Conservation (phyloP, 2,329 filamentous ascomycete genomes). For the Rugonectria rugulosa region DNA sequence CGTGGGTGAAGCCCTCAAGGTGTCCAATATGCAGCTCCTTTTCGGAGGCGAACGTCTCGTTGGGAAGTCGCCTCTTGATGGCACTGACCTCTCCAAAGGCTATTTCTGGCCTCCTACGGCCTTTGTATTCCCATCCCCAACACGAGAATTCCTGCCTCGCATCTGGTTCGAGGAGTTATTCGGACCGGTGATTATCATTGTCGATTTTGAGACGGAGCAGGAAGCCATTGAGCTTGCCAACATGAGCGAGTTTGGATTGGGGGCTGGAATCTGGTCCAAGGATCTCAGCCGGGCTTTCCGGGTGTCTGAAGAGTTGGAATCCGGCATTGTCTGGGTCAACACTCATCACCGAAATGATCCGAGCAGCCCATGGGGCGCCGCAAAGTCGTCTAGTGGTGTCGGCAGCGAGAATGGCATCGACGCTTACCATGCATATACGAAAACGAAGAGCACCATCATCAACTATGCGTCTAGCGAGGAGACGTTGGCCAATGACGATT, state of each 20-base stretch:
- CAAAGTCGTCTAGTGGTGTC: constrained; percentile 68
- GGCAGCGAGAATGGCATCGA: constrained; percentile 78
- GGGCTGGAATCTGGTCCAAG: constrained; percentile 78
- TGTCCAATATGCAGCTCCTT: constrained; percentile 45
- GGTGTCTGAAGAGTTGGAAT: constrained; percentile 73
- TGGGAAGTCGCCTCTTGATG: constrained; percentile 57
- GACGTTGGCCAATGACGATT: constrained; percentile 63
- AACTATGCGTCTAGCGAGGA: constrained; percentile 70
- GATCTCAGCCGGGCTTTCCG: constrained; percentile 79
- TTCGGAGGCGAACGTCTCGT: constrained; percentile 58
- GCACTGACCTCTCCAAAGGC: constrained; percentile 59
- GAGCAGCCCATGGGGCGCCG: constrained; percentile 74
- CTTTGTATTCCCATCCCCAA: constrained; percentile 59
- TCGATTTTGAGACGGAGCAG: constrained; percentile 77
- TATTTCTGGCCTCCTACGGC: constrained; percentile 87
- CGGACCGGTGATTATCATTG: constrained; percentile 78
- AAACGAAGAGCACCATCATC: constrained; percentile 71
- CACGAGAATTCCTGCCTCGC: constrained; percentile 70
- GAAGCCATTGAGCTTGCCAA: constrained; percentile 77
- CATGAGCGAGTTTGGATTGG: constrained; percentile 77
- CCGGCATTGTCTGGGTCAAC: constrained; percentile 66
- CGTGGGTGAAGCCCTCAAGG: constrained; percentile 67
- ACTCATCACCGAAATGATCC: constrained; percentile 78
- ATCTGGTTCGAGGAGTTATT: constrained; percentile 86
- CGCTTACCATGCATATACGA: constrained; percentile 66